Evolutionary conservation across 164 flowering plant genomes (phyloP), one percentile per base, ranked within the genome.

Genomic region (Vitis rotundifolia): DNA sequence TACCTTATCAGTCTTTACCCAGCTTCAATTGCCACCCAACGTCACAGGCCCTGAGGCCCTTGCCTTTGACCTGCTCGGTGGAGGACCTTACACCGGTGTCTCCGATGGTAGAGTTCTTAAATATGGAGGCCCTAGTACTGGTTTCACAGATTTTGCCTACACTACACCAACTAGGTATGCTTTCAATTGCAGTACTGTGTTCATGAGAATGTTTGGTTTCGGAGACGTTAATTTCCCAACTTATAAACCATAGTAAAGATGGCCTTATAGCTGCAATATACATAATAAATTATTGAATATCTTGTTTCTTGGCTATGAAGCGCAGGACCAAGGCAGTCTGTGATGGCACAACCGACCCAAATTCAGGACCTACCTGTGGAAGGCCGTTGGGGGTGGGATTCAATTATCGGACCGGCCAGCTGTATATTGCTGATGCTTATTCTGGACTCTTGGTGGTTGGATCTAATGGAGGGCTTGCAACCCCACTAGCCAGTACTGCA

Each of bases 341-440:
- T 63, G 77, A 73, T 48, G 65, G 74, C 44, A 18, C 31, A 2
- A 49, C 51, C 13, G 44, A 12, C 54, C 16, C n/a, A 3, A 52
- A 49, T 18, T 9, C 14, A 7, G 78, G 67, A 53, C 68, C 68
- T 2, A 51, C 51, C 2, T 84, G 87, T 59, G 83, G 85, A 15
- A 66, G 83, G 51, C 81, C 87, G 12, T 7, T 84, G 8, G 87
- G 80, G 2, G 53, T 81, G 14, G 66, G 71, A 22, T 85, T 82
- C 59, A 57, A 82, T 51, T 14, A 12, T n/a, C 63, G 29, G 37
- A 80, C 84, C 9, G 73, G 81, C 0, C 71, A 82, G 5, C 67
- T 85, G 19, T 85, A 78, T 77, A 63, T 85, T 11, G 77, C 73
- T 1, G 88, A 85, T 65, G 84, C 86, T 29, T 78, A 70, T 68